Evolutionary conservation across 345 rosid genomes (phyloP).

Genomic region (Ceriops tagal): DNA sequence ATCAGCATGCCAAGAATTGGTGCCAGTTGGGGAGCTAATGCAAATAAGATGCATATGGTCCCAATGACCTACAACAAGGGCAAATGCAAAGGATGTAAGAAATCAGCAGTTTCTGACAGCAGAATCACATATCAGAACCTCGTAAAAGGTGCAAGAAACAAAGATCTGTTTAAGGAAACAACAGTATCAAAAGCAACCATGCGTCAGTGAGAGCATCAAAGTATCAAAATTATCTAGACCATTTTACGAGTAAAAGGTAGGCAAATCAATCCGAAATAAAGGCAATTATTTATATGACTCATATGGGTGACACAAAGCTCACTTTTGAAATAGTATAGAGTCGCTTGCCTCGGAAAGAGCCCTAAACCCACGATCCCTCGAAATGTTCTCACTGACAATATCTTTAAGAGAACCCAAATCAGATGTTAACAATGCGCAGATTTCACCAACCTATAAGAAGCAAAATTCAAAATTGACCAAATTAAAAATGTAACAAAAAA

Average conservation of each 20-base stretch:
- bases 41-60: slow-evolving; percentile 70
- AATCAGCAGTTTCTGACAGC: background rate
- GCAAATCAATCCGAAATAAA: slow-evolving; percentile 10
- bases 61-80: slow-evolving; percentile 60
- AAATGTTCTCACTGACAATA: slow-evolving; percentile 78
- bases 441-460: slow-evolving; percentile 72
- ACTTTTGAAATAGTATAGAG: slow-evolving; percentile 53
- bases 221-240: background rate
- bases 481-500: background rate
- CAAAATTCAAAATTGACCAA: background rate
- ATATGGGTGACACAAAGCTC: slow-evolving; percentile 46
- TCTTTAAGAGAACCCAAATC: slow-evolving; percentile 85
- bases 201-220: background rate
- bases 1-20: slow-evolving; percentile 75
- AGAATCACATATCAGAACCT: slow-evolving; percentile 11
- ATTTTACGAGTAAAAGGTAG: background rate
- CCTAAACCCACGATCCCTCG: slow-evolving; percentile 96
- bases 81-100: slow-evolving; percentile 14
- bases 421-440: slow-evolving; percentile 73
- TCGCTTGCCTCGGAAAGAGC: slow-evolving; percentile 98
- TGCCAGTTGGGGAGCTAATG: slow-evolving; percentile 82
- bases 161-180: background rate
- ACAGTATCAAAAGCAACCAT: slow-evolving; percentile 5
- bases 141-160: slow-evolving; percentile 10
- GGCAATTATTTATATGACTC: slow-evolving; percentile 22